Percentiles rank a stretch among this genome's conserved stretches.
Evolutionary conservation across 495 filamentous ascomycete genomes (phyloP).

Genomic region (Massariosphaeria phaeospora): DNA sequence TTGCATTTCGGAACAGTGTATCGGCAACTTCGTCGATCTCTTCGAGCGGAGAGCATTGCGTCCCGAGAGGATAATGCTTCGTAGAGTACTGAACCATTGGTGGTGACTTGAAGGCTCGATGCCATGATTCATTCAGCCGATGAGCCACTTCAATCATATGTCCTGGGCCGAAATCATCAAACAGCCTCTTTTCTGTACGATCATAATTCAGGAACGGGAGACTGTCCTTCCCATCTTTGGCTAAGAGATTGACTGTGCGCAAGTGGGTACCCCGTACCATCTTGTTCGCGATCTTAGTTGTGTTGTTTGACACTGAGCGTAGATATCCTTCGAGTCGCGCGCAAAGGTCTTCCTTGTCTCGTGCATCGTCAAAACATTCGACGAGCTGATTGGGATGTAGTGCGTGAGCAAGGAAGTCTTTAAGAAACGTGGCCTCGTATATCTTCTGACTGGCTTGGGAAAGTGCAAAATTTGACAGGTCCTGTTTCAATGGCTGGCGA

Average conservation of each 20-base stretch:
- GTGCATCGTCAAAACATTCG: not conserved
- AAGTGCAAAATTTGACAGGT: not conserved
- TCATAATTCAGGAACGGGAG: conserved; percentile 10
- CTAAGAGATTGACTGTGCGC: conserved; percentile 4
- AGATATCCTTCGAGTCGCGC: conserved; percentile 3
- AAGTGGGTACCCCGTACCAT: conserved; percentile 14
- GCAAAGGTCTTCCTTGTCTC: not conserved
- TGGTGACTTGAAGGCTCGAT: not conserved
- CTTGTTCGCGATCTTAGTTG: conserved; percentile 5
- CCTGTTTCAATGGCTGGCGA: not conserved
- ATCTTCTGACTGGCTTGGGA: conserved; percentile 15
- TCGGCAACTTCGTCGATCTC: conserved; percentile 5
- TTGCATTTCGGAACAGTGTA: too few species aligned
- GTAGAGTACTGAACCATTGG: conserved; percentile 4
- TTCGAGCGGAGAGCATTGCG: conserved; percentile 4
- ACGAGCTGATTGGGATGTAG: not conserved
- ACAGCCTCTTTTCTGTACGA: not conserved
- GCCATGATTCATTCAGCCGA: conserved; percentile 13
- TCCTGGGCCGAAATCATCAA: conserved; percentile 5
- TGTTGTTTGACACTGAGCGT: not conserved
- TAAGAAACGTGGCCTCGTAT: conserved; percentile 14
- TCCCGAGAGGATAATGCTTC: conserved; percentile 7
- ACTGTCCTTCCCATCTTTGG: not conserved
- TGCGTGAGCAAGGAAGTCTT: conserved; percentile 16
- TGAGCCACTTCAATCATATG: not conserved